phyloP scores from a whole-genome alignment of 129 eudicot genomes.

The Centella asiatica region DNA sequence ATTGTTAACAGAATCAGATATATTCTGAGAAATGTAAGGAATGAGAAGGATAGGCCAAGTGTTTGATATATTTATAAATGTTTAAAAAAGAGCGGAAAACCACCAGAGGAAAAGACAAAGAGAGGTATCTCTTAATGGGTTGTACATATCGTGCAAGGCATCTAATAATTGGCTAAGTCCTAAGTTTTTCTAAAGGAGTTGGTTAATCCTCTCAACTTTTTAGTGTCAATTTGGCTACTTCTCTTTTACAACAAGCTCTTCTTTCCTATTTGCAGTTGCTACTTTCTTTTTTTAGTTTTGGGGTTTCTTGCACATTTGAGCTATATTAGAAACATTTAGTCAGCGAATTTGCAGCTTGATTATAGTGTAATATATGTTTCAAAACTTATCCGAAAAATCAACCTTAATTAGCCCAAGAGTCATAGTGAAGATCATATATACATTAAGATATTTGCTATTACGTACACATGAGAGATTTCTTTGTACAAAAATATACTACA shows the following conservation, averaged over 20 bases:
- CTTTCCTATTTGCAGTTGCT: neutral
- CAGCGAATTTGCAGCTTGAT: too few relatives aligned
- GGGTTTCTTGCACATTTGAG: conserved; percentile 2
- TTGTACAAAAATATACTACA: too few relatives aligned
- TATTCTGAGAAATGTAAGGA: conserved; percentile 1
- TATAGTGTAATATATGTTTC: too few relatives aligned
- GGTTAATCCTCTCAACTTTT: neutral
- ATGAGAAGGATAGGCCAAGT: neutral
- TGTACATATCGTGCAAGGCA: conserved; percentile 52
- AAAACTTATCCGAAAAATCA: too few relatives aligned
- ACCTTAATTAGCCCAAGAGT: too few relatives aligned
- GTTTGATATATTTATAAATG: neutral
- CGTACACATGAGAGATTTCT: too few relatives aligned
- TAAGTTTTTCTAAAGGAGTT: neutral
- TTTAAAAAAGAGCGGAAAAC: neutral
- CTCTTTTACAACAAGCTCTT: neutral
- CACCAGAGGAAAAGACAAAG: conserved; percentile 5
- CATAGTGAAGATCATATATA: too few relatives aligned
- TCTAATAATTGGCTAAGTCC: conserved; percentile 14
- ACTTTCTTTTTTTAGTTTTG: neutral
- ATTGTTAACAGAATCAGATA: neutral
- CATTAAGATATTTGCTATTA: too few relatives aligned
- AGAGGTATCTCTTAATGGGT: conserved; percentile 7
- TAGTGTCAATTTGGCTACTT: neutral
- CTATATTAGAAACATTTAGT: neutral